Evolutionary conservation across 2,329 filamentous ascomycete species (phyloP).

Genomic region (Fusarium humuli): DNA sequence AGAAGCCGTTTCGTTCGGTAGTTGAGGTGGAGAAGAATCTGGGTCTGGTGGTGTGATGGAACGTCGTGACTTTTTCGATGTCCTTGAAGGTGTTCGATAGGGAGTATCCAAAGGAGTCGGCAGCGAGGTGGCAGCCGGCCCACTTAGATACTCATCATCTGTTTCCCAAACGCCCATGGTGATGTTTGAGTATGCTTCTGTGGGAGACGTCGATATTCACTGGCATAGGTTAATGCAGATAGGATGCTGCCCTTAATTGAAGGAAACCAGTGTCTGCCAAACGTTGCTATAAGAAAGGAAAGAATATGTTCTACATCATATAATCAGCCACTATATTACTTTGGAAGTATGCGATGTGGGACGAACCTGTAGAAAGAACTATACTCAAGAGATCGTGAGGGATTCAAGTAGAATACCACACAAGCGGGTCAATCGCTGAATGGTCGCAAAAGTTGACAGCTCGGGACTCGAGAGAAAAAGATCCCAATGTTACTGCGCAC

Average conservation of each 20-base stretch:
- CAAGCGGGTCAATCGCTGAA: background rate
- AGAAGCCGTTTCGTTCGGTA: slow-evolving; percentile 57
- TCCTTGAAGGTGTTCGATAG: slow-evolving; percentile 77
- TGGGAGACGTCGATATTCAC: background rate
- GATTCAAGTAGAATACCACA: background rate
- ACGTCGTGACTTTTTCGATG: slow-evolving; percentile 70
- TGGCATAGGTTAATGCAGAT: background rate
- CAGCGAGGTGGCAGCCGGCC: slow-evolving; percentile 66
- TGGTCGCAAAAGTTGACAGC: slow-evolving; percentile 1
- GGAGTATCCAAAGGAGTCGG: slow-evolving; percentile 79
- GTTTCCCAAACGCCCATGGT: slow-evolving; percentile 71
- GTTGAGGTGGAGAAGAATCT: slow-evolving; percentile 69
- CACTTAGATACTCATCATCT: slow-evolving; percentile 70
- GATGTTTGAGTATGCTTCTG: slow-evolving; percentile 8
- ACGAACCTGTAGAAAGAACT: background rate
- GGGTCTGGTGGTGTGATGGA: slow-evolving; percentile 72
- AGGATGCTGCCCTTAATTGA: background rate
- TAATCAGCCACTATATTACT: background rate
- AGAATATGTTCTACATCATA: background rate
- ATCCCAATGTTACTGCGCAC: slow-evolving; percentile 5
- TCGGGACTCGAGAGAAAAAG: slow-evolving; percentile 15
- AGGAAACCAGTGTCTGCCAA: background rate
- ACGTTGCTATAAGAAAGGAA: background rate
- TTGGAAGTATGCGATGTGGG: background rate
- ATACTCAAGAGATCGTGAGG: background rate